These are phyloP conservation scores for Alternaria rosae DNA, from an alignment of 2,329 filamentous ascomycete species.

Conservation along the genomic window DNA sequence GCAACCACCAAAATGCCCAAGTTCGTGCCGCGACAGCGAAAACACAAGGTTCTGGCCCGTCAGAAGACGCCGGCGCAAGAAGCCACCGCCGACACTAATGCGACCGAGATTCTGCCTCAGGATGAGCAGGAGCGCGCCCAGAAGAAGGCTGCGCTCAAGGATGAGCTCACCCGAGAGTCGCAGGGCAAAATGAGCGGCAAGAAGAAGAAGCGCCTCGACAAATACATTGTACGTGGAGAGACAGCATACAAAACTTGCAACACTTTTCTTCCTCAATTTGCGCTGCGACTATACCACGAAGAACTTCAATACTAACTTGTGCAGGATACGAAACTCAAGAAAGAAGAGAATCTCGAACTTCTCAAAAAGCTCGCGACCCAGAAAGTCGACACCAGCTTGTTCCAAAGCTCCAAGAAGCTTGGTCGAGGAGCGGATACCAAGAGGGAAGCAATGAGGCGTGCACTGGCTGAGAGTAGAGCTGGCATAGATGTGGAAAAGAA, in stretches of 20 bases:
- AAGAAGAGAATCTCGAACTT: slow-evolving; percentile 87
- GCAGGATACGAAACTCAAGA: slow-evolving; percentile 86
- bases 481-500: slow-evolving; percentile 65
- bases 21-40: slow-evolving; percentile 63
- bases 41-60: slow-evolving; percentile 70
- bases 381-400: slow-evolving; percentile 81
- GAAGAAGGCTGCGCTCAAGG: slow-evolving; percentile 59
- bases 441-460: slow-evolving; percentile 70
- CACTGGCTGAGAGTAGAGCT: slow-evolving; percentile 69
- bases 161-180: slow-evolving; percentile 61
- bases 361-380: slow-evolving; percentile 81
- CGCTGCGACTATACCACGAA: neutral
- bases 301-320: slow-evolving; percentile 5
- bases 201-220: slow-evolving; percentile 72
- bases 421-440: slow-evolving; percentile 74
- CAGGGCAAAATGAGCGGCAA: slow-evolving; percentile 67
- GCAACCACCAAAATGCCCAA: slow-evolving; percentile 44
- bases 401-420: slow-evolving; percentile 78
- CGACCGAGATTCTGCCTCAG: slow-evolving; percentile 54
- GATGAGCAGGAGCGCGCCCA: slow-evolving; percentile 63
- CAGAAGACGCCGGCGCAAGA: slow-evolving; percentile 56
- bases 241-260: neutral
- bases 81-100: slow-evolving; percentile 62
- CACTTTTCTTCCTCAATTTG: neutral
- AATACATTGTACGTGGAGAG: slow-evolving; percentile 65